These are phyloP conservation scores for Hypoxylon lenormandii DNA, from an alignment of 495 filamentous ascomycete genomes.

Conservation along the genomic window DNA sequence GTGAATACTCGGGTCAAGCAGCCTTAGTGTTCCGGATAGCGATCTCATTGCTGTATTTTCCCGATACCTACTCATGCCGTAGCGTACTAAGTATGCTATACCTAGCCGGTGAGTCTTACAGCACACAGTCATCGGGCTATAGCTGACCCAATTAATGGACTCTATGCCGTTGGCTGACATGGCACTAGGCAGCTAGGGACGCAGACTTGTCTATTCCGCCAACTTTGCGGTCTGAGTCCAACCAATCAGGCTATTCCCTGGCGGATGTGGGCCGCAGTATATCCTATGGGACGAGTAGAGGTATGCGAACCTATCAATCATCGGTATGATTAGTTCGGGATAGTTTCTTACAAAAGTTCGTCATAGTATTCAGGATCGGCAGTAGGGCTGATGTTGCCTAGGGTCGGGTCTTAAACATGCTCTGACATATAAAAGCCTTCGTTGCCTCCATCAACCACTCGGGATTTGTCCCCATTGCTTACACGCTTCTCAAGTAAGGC, in stretches of 20 bases:
- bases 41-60: not conserved
- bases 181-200: not conserved
- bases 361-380: no score
- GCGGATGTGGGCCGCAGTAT: not conserved
- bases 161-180: constrained; percentile 24
- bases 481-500: not conserved
- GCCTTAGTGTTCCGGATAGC: not conserved
- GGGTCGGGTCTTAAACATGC: no score
- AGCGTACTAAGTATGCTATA: no score
- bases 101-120: constrained; percentile 18
- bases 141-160: not conserved
- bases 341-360: no score
- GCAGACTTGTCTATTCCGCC: not conserved
- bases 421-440: not conserved
- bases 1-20: not conserved
- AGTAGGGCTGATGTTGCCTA: no score
- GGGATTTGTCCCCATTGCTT: not conserved
- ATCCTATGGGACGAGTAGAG: constrained; percentile 5
- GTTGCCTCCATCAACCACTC: not conserved
- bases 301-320: no score
- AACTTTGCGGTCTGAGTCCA: constrained; percentile 33
- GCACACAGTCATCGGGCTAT: constrained; percentile 14
- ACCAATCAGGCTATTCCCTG: constrained; percentile 11
- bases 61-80: no score
- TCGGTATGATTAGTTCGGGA: no score